Evolutionary conservation across 1,284 basidiomycete species (phyloP).

Genomic region (Heimioporus retisporus): DNA sequence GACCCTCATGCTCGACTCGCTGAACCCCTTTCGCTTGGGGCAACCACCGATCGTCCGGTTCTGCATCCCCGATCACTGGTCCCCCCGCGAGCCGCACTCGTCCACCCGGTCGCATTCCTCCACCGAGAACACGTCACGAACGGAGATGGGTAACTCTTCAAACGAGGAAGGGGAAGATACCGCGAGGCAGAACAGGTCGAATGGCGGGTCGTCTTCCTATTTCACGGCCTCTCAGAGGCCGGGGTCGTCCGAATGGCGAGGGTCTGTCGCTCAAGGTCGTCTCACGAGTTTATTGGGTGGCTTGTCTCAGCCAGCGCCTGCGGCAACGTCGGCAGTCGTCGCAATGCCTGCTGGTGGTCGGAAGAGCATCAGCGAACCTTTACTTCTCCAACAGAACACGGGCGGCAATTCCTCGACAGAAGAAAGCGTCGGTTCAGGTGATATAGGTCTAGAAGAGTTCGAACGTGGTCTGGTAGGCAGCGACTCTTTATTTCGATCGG

Average conservation of each 20-base stretch:
- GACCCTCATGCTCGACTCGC: conserved; percentile 46
- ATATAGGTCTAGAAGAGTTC: conserved; percentile 62
- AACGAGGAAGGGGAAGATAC: conserved; percentile 70
- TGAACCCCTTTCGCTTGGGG: conserved; percentile 18
- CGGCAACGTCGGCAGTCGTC: conserved; percentile 42
- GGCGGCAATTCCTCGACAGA: conserved; percentile 36
- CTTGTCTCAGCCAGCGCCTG: conserved; percentile 61
- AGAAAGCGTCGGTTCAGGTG: conserved; percentile 47
- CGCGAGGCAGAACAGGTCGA: conserved; percentile 59
- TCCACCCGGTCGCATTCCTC: conserved; percentile 60
- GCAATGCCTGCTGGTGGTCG: conserved; percentile 49
- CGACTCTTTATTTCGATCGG: not conserved
- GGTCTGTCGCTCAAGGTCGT: conserved; percentile 65
- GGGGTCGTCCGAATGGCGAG: conserved; percentile 54
- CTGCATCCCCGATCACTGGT: conserved; percentile 85
- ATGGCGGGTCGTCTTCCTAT: conserved; percentile 11
- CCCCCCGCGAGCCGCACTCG: conserved; percentile 70
- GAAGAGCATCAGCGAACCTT: conserved; percentile 77
- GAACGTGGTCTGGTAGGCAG: conserved; percentile 72
- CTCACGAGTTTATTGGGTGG: conserved; percentile 73
- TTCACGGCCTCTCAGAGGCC: conserved; percentile 20
- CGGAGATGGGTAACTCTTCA: conserved; percentile 54
- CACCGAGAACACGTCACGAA: conserved; percentile 55
- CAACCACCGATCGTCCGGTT: conserved; percentile 59
- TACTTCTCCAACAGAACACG: conserved; percentile 57